Evolutionary conservation across 1,139 yeast species (phyloP), one percentile per base, ranked within the genome.

Genomic region (Eremothecium coryli): DNA sequence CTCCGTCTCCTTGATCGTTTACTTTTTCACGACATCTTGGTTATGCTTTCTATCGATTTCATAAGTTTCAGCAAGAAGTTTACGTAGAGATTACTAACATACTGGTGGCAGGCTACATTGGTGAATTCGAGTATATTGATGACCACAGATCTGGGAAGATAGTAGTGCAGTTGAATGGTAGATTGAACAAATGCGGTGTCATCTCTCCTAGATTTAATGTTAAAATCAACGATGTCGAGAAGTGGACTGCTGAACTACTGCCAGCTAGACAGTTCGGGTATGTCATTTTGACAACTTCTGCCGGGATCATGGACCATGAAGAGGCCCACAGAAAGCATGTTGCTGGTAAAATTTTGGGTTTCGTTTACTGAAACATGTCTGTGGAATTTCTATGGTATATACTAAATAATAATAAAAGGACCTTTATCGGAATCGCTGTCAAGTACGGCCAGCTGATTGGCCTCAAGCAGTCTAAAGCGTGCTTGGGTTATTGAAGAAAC

Each of bases 271-370:
- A 88, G 70, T 88, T 88, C 61, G 97, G 97, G 71, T 86, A 71
- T 71, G 88, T 88, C 61, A 82, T 88, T 65, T 77, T 88, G 62
- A 88, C 98, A 66, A 90, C 98, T 56, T 90, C 97, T 58, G 95
- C 97, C 58, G 98, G 98, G 70, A 90, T 90, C 58, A 86, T 90
- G 95, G 97, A 90, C 74, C 98, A 90, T 72, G 98, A 90, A 73
- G 97, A 90, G 74, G 98, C 98, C 56, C 86, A 96, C 79, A 82
- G 97, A 79, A 90, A 90, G 82, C 97, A 90, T 69, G 97, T 88
- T 57, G 85, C 96, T 54, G 97, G 97, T 67, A 88, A 88, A 72
- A 79, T 88, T 61, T 76, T 88, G 61, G 97, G 97, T 60, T 88
- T 82, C 67, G 95, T 88, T 50, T 88, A 88, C 74, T 85, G 78